Base-by-base conservation (phyloP, 1,284 basidiomycete species). In the Pseudozyma thailandica region DNA sequence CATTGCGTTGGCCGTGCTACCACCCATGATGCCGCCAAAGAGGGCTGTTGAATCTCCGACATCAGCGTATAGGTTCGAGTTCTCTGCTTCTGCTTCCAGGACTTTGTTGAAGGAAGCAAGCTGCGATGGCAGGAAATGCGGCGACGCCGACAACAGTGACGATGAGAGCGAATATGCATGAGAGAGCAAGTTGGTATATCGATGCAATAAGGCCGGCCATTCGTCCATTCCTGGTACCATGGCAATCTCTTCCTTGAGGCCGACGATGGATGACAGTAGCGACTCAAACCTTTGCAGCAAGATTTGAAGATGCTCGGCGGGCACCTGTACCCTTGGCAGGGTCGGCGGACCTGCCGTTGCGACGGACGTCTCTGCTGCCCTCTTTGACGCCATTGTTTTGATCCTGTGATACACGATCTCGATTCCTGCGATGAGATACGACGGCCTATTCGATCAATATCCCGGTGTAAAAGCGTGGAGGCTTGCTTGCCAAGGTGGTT, bases 141-240 rank as follows among this genome's bases (percentile, higher is more conserved):
- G 74, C 13, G 68, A 60, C 2, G 74, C 58, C 26, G 76, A 78
- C 7, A 72, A 35, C 9, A 78, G 61, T 1, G 76, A 73, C 1
- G 72, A 59, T 1, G 72, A 62, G 33, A 78, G 71, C 21, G 76
- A 78, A 31, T 74, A 78, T 39, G 61, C 69, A 35, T 78, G 76
- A 6, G 74, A 76, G n/a, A 78, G 56, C 30, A 78, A 50, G 21
- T 72, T 76, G 10, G 72, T 66, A 47, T 72, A 78, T 37, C 70
- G 68, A 50, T 72, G 65, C 28, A 76, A 56, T 20, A 78, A 43
- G 23, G 76, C 71, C 23, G 74, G 72, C 75, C 76, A 78, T 38
- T 78, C 76, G 27, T 78, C 76, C 38, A 78, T 50, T 9, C 76
- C 76, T 1, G 76, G 76, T 7, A 75, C 71, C 42, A 68, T 61